Base-by-base conservation (phyloP, 441 rosid genomes). In the Eruca vesicaria region DNA sequence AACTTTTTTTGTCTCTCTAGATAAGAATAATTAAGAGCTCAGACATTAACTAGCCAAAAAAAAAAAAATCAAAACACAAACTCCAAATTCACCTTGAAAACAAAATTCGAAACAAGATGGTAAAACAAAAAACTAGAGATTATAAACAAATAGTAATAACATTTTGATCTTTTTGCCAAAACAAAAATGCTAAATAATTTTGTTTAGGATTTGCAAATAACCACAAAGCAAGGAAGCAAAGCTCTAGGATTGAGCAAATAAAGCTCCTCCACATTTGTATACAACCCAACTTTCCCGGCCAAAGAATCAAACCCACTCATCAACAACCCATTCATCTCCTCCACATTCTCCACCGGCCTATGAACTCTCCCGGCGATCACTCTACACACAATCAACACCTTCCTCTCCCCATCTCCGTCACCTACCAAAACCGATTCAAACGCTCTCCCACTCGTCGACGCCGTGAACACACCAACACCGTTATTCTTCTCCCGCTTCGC, bases 321-420 rank as follows among this genome's bases (percentile, higher is more conserved):
- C 9, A 89, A 67, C 8, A 89, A 89, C 29, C 96, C 87, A 31
- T 88, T 78, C 76, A 89, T 84, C 82, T 90, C 97, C 75, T 87
- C 90, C 79, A 87, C 87, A 73, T 94, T 89, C 79, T 92, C 97
- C 80, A 94, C 76, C 19, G 96, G 97, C 82, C 90, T 82, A 69
- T 94, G 99, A 55, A 94, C 99, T 77, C 99, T 90, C 8, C 99
- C 99, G 2, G 99, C 99, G 21, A 94, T 90, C 14, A 94, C 99
- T 79, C 99, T 76, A 79, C 99, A 94, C 38, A 94, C 99, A 45
- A 94, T 85, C 87, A 94, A 75, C 32, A 94, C 99, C 77, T 90
- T 94, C 86, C 56, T 31, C 84, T 86, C 86, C 14, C 1, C 43
- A 26, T 71, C 76, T 0, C 28, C 79, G 0, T 5, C 71, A 7